Evolutionary conservation across 768 basidiomycete species (phyloP), one percentile per base, ranked within the genome.

Genomic region (Pleurotus platypus): DNA sequence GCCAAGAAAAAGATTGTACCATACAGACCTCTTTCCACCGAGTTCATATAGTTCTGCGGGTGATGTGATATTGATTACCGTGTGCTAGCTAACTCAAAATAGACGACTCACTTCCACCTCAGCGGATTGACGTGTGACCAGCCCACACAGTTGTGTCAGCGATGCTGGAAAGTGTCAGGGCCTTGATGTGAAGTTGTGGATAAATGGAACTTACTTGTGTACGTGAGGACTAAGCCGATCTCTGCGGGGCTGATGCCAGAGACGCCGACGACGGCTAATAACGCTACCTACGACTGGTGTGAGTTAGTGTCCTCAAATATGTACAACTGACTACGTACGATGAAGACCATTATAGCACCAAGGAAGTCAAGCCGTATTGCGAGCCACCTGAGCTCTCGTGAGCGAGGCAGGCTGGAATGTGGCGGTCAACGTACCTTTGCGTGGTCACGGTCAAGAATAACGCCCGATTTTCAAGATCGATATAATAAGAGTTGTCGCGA

Each of bases 381-480:
- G 9, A 93, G 75, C 89, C 86, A 89, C 57, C 84, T 81, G 42
- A 37, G 11, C 9, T 11, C 30, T 35, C 30, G 7, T 35, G 30
- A 35, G 30, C 30, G 11, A 35, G 2, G 11, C 8, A 35, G 30
- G 9, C 30, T 35, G 8, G 8, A 9, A 35, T 35, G 30, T 2
- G 2, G 9, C 8, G 11, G 2, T 8, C 30, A 24, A 54, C 58
- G 12, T 65, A 81, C 73, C 86, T 76, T 69, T 90, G 87, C 61
- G 88, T 87, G 4, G 84, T 81, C 38, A 84, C 78, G 0, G 84
- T 84, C 22, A 90, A 67, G 58, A 81, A 80, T 46, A 88, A 75
- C 0, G 89, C 88, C 18, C 90, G 78, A 62, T 90, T 83, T 69
- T 92, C 88, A 13, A 89, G 75, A 65, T 92, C 89, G 55, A 89